Percentiles rank a stretch among this genome's conserved stretches.
These are phyloP conservation scores for Coemansia sp. DNA, from an alignment of 192 early-diverging fungal genomes.

Conservation along the genomic window DNA sequence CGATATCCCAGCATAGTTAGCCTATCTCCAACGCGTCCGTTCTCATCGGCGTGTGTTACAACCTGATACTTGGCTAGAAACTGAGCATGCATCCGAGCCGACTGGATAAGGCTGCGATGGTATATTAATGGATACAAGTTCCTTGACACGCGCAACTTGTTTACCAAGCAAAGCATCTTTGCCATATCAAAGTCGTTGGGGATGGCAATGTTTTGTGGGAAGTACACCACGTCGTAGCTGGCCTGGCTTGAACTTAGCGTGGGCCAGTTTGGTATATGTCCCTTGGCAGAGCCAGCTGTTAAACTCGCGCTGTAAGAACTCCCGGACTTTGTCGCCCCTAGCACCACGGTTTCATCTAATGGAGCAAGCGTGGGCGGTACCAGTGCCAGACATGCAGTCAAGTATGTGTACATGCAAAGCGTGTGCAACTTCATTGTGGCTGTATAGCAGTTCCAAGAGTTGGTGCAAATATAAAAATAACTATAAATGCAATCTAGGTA, in stretches of 20 bases:
- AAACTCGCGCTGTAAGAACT: not conserved
- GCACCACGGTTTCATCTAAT: not conserved
- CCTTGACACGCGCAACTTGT: slow-evolving; percentile 18
- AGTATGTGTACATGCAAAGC: not conserved
- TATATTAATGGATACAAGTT: slow-evolving; percentile 25
- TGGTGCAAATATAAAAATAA: too few species aligned
- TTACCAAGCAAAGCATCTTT: slow-evolving; percentile 49
- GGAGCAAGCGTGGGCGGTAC: not conserved
- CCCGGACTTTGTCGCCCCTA: not conserved
- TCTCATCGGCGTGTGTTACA: slow-evolving; percentile 38
- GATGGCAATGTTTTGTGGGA: slow-evolving; percentile 18
- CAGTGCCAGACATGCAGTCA: not conserved
- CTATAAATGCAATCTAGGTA: too few species aligned
- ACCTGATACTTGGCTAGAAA: slow-evolving; percentile 30
- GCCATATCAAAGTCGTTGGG: slow-evolving; percentile 27
- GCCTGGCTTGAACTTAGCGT: slow-evolving; percentile 5
- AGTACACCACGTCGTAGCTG: slow-evolving; percentile 16
- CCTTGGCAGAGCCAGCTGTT: not conserved
- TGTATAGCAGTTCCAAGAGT: not conserved
- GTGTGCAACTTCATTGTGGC: not conserved
- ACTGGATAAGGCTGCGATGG: slow-evolving; percentile 16
- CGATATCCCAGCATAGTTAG: slow-evolving; percentile 22
- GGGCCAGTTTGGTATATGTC: slow-evolving; percentile 2
- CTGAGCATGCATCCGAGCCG: slow-evolving; percentile 32
- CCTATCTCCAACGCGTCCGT: slow-evolving; percentile 38